A percentile compares a stretch with the other conserved stretches of the same genome.
phyloP scores from a whole-genome alignment of 495 filamentous ascomycete species.

The Jackrogersella multiformis region DNA sequence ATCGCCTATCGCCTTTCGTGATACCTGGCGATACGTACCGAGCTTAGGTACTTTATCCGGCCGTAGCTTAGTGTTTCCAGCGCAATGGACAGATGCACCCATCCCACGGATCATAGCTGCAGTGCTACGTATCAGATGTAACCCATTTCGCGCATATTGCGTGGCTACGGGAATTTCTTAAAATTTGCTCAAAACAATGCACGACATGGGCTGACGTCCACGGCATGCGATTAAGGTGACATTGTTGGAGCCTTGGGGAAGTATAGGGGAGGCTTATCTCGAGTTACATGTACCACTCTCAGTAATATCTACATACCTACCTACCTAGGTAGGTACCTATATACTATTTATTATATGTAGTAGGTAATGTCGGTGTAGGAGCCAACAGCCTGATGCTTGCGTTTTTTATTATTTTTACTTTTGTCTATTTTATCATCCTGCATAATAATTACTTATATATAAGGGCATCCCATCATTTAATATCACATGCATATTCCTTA shows the following conservation, averaged over 20 bases:
- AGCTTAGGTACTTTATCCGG: conserved; percentile 31
- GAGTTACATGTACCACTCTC: conserved; percentile 20
- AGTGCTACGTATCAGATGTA: conserved; percentile 40
- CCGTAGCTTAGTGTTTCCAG: conserved; percentile 26
- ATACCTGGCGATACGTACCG: too few species aligned
- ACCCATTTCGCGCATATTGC: conserved; percentile 30
- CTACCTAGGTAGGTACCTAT: too few species aligned
- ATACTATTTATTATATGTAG: too few species aligned
- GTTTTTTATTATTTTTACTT: neutral
- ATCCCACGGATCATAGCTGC: conserved; percentile 41
- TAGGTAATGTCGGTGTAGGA: conserved; percentile 25
- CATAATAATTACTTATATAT: too few species aligned
- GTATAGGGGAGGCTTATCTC: conserved; percentile 36
- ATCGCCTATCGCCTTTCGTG: too few species aligned
- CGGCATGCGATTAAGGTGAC: conserved; percentile 38
- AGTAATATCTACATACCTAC: conserved; percentile 1
- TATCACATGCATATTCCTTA: neutral
- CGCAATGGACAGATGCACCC: conserved; percentile 40
- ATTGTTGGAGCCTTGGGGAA: conserved; percentile 7
- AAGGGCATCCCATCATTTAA: too few species aligned
- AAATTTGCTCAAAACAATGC: conserved; percentile 41
- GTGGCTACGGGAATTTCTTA: conserved; percentile 36
- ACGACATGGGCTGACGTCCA: conserved; percentile 41
- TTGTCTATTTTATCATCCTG: conserved; percentile 1
- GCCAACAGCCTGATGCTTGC: conserved; percentile 1